Evolutionary conservation across 78 protist species (phyloP).

Genomic region (Dictyostelium firmibasis): DNA sequence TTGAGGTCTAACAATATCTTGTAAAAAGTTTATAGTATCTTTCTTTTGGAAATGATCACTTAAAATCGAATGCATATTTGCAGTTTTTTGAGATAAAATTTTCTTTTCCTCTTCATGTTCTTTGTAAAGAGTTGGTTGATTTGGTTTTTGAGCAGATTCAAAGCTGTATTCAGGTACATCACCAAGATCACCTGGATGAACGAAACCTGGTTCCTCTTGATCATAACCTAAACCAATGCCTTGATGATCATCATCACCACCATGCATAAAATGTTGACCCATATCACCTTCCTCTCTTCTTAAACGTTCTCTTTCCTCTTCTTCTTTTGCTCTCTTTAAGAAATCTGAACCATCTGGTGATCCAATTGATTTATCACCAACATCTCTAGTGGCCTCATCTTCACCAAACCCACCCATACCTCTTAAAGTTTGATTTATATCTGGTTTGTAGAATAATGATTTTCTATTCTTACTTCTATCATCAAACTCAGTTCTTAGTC

Average conservation of each 20-base stretch:
- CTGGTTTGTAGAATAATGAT: not conserved
- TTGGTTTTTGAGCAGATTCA: not conserved
- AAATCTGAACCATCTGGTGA: not conserved
- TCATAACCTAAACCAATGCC: not conserved
- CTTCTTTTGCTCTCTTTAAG: not conserved
- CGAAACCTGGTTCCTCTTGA: not conserved
- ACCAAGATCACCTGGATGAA: not conserved
- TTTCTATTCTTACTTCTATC: not conserved
- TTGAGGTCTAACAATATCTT: not conserved
- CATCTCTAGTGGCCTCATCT: not conserved
- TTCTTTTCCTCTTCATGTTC: not conserved
- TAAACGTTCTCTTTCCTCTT: not conserved
- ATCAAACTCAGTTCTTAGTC: not conserved
- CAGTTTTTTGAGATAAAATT: slow-evolving; percentile 39
- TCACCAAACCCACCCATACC: not conserved
- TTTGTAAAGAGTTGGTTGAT: not conserved
- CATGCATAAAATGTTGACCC: not conserved
- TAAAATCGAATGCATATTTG: slow-evolving; percentile 44
- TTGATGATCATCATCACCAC: not conserved
- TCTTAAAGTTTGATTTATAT: not conserved
- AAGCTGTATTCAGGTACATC: not conserved
- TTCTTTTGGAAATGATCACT: not conserved
- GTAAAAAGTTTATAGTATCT: not conserved
- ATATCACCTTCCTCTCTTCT: not conserved
- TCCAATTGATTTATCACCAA: not conserved